phyloP scores from a whole-genome alignment of 1,284 basidiomycete genomes.

The Psilocybe mexicana region DNA sequence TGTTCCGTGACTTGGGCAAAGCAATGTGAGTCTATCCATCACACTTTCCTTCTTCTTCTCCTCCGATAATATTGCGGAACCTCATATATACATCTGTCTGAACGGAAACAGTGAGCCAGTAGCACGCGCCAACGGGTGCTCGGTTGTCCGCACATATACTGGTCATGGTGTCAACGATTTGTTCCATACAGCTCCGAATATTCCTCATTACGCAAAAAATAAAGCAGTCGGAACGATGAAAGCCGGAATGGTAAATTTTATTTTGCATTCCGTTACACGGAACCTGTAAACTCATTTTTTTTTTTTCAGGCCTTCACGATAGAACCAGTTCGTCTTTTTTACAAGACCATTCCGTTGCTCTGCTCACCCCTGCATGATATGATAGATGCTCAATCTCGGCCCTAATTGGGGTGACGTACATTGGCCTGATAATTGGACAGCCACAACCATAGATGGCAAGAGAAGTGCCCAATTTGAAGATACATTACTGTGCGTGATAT shows the following conservation, averaged over 20 bases:
- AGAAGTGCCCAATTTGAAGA: slow-evolving; percentile 95
- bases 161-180: slow-evolving; percentile 90
- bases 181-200: slow-evolving; percentile 76
- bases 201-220: slow-evolving; percentile 88
- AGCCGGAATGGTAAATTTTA: slow-evolving; percentile 68
- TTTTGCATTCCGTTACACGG: background rate
- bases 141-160: slow-evolving; percentile 85
- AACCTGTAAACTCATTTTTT: slow-evolving; percentile 10
- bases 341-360: slow-evolving; percentile 2
- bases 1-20: slow-evolving; percentile 84
- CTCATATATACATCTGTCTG: background rate
- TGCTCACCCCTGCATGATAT: slow-evolving; percentile 14
- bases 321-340: slow-evolving; percentile 62
- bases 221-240: slow-evolving; percentile 85
- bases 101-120: slow-evolving; percentile 68
- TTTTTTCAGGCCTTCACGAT: slow-evolving; percentile 64
- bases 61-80: background rate
- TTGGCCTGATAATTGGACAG: slow-evolving; percentile 94
- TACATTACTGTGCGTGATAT: slow-evolving; percentile 69
- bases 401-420: slow-evolving; percentile 70
- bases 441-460: slow-evolving; percentile 87
- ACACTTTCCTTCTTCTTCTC: background rate
- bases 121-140: slow-evolving; percentile 77
- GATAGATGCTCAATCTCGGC: slow-evolving; percentile 91
- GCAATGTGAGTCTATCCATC: slow-evolving; percentile 60